Conservation (phyloP, 164 flowering plant genomes). For the Chimonanthus salicifolius region DNA sequence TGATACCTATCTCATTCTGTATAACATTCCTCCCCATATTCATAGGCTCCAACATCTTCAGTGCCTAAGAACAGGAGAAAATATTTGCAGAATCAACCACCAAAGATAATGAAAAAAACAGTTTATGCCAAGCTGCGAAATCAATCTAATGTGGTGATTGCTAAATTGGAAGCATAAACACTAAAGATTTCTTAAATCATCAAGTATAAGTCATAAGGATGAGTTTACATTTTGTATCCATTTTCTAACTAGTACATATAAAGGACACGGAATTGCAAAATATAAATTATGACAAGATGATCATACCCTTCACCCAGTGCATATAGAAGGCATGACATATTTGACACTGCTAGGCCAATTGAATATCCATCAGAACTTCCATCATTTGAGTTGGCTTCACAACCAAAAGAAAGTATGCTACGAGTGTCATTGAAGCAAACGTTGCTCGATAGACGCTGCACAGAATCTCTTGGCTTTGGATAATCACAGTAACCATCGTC, state of each 20-base stretch:
- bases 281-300: conserved; percentile 6
- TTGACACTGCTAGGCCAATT: conserved; percentile 41
- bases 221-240: neutral
- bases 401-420: conserved; percentile 10
- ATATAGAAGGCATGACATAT: conserved; percentile 53
- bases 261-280: neutral
- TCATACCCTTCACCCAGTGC: conserved; percentile 72
- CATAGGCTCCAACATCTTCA: neutral
- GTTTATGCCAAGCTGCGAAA: neutral
- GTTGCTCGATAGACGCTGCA: conserved; percentile 17
- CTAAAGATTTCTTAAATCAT: neutral
- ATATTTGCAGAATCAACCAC: neutral
- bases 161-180: neutral
- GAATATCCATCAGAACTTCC: conserved; percentile 27
- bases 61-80: neutral
- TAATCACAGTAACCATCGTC: conserved; percentile 67
- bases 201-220: neutral
- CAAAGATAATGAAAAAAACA: neutral
- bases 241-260: neutral
- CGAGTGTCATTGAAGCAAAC: conserved; percentile 10
- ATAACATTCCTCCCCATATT: no score
- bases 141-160: neutral
- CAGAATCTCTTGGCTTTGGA: conserved; percentile 21
- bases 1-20: no score
- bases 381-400: conserved; percentile 13